Base-by-base conservation (phyloP, 345 rosid genomes). In the Rhodamnia argentea region DNA sequence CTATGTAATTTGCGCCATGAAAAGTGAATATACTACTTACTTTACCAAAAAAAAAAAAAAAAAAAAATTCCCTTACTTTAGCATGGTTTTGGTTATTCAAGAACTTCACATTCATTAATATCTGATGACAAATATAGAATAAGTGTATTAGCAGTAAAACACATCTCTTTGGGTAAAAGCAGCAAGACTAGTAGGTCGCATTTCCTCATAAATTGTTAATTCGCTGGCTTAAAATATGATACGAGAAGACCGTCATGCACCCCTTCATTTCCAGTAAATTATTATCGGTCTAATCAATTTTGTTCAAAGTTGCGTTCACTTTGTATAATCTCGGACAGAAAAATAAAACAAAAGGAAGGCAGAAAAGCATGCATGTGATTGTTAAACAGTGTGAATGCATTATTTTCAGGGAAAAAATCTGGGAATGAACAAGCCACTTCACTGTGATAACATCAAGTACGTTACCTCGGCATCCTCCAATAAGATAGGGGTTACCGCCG, bases 381-480 rank as follows among this genome's bases (percentile, higher is more conserved):
- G 14, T 2, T 16, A 24, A 76, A 76, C n/a, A 56, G n/a, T 1
- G n/a, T 0, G 78, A 32, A 16, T 32, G 78, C 3, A 40, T 32
- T 8, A 3, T 1, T 7, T 14, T 15, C 23, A 16, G 40, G 40
- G 52, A 27, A 32, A 37, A 70, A 27, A 54, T 50, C 13, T 50
- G 24, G 14, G 24, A 1, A 50, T 32, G 78, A 32, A 37, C 44
- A 52, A 14, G 5, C 32, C 20, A 54, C 32, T 51, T 18, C 22
- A 1, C 11, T 26, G 24, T 18, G 42, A 70, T 32, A 16, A 20
- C 24, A 32, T 18, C 16, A 64, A 37, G 32, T 26, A 44, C 11
- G 18, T 84, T 50, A 40, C 86, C 86, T 85, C 53, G 83, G 18
- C 86, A 85, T n/a, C 82, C 32, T 13, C 6, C 42, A 32, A 26